Percentiles rank a stretch among this genome's conserved stretches.
These are phyloP conservation scores for Clausena lansium DNA, from an alignment of 345 rosid species.

Conservation along the genomic window DNA sequence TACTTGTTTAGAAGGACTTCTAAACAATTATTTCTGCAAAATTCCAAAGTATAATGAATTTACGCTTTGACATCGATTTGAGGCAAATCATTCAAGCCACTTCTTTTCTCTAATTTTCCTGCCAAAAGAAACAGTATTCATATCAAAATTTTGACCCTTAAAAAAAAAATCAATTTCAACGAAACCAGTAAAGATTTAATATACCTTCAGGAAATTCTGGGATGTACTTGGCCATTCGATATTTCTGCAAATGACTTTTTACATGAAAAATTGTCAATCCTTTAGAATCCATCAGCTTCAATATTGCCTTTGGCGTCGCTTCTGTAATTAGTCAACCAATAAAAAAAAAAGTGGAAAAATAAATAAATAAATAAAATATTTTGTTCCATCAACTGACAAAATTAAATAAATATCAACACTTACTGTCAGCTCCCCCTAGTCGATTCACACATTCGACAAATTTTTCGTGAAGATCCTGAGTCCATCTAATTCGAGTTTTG, in stretches of 20 bases:
- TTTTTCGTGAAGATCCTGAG: conserved; percentile 83
- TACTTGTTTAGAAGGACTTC: neutral
- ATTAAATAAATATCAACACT: conserved; percentile 10
- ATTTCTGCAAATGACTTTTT: conserved; percentile 98
- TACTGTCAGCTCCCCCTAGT: conserved; percentile 88
- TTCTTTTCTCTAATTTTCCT: conserved; percentile 60
- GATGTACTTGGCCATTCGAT: conserved; percentile 80
- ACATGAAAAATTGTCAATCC: conserved; percentile 95
- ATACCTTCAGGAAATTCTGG: conserved; percentile 73
- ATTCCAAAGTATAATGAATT: neutral
- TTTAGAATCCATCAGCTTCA: conserved; percentile 85
- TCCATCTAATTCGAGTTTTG: conserved; percentile 85
- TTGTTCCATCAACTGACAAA: neutral
- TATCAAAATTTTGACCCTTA: neutral
- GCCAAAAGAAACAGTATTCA: conserved; percentile 21
- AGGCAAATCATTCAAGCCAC: conserved; percentile 34
- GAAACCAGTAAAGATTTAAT: neutral
- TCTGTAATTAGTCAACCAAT: conserved; percentile 35
- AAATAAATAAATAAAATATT: neutral
- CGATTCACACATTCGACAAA: conserved; percentile 75
- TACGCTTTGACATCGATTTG: conserved; percentile 60
- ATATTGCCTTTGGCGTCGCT: conserved; percentile 89
- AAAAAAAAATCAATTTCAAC: neutral
- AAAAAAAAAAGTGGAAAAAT: neutral
- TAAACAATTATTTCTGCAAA: neutral